Base-by-base conservation (phyloP, 371 early-diverging fungal genomes). In the Rhizopus arrhizus region DNA sequence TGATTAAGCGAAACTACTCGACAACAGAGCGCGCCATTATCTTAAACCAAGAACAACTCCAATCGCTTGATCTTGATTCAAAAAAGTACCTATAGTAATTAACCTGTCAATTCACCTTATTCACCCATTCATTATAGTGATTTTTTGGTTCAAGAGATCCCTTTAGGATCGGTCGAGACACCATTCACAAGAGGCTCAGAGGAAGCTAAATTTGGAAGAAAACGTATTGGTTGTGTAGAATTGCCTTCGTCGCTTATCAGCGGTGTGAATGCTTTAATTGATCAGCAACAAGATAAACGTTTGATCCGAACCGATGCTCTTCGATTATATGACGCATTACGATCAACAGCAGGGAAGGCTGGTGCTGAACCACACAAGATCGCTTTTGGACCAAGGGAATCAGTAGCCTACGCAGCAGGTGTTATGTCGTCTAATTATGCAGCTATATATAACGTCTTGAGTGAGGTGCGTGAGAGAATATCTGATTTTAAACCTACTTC, bases 391-490 rank as follows among this genome's bases (percentile, higher is more conserved):
- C 75, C 73, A 7, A 79, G 83, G 16, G 93, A 92, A 66, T 68
- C 91, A 1, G 58, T 72, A 3, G 95, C 93, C 0, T 96, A 92
- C 73, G 53, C 91, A 38, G 91, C 92, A 0, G 80, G 86, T 0
- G 81, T 86, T 35, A 66, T 91, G 36, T 85, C 89, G 0, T 76
- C 86, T 0, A 80, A 85, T 0, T 95, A 85, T 62, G 92, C 85
- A 32, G 89, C 89, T 0, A 67, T 85, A 3, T 65, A 59, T 52
- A 90, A 89, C 65, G 89, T 94, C 5, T 68, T 95, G 53, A 46
- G 47, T 7, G 94, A 95, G 65, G 56, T 93, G 4, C 54, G 69
- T 3, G 66, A 53, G 9, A 73, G 92, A 33, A 41, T 89, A 2
- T 85, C 91, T 2, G 77, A 75, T 16, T 85, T 91, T 59, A 48